Evolutionary conservation across 2,329 filamentous ascomycete species (phyloP).

Genomic region (Clarireedia sp.): DNA sequence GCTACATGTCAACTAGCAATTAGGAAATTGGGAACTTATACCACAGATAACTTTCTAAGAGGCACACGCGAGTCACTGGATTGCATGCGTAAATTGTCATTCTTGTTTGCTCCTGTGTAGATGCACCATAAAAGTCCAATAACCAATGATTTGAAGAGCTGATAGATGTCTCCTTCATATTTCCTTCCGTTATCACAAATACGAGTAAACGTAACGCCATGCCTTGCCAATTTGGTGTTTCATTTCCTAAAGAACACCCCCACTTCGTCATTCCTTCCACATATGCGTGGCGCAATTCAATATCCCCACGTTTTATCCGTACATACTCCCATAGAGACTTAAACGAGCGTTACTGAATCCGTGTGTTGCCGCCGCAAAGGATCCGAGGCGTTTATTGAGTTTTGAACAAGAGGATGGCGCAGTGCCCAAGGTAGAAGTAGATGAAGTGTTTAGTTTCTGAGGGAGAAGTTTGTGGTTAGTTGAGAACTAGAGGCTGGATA

Average conservation of each 20-base stretch:
- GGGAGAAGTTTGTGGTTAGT: too few species aligned
- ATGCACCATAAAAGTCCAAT: too few species aligned
- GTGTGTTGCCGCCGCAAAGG: neutral
- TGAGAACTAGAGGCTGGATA: neutral
- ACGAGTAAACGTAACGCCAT: constrained; percentile 7
- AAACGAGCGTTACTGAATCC: neutral
- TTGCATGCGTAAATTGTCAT: too few species aligned
- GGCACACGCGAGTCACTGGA: too few species aligned
- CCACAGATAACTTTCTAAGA: too few species aligned
- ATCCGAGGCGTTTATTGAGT: constrained; percentile 61
- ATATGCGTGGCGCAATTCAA: neutral
- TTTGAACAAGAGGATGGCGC: constrained; percentile 97
- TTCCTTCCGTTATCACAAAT: constrained; percentile 1
- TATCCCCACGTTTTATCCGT: neutral
- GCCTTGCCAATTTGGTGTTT: neutral
- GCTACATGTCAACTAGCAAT: too few species aligned
- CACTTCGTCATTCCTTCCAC: neutral
- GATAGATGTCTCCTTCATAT: neutral
- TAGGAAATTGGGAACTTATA: too few species aligned
- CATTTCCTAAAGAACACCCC: constrained; percentile 8
- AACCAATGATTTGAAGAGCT: neutral
- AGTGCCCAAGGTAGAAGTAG: constrained; percentile 99
- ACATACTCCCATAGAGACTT: neutral
- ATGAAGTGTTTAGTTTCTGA: constrained; percentile 97
- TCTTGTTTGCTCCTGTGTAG: too few species aligned